Conservation (phyloP, 1,284 basidiomycete genomes). For the Phellopilus nigrolimitatus region DNA sequence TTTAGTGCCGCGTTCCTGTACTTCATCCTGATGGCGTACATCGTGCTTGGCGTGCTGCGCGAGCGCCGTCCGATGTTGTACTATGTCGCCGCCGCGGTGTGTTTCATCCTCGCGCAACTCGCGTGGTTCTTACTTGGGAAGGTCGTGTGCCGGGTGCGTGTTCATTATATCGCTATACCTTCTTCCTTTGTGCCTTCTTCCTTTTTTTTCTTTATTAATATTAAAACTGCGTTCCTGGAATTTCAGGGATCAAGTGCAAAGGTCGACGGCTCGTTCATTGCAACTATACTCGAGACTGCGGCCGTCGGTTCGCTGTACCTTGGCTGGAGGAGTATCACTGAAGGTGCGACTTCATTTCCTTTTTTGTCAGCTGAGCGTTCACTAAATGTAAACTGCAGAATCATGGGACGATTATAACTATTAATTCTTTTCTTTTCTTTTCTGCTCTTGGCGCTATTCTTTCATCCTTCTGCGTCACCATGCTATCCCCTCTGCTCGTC, state of each 20-base stretch:
- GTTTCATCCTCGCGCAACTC: constrained; percentile 74
- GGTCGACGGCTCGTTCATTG: constrained; percentile 78
- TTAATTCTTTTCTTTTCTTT: neutral
- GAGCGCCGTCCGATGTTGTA: constrained; percentile 71
- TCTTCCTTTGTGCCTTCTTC: neutral
- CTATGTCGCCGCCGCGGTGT: constrained; percentile 57
- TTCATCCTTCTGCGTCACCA: neutral
- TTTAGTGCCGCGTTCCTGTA: constrained; percentile 57
- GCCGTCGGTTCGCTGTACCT: constrained; percentile 66
- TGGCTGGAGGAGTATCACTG: constrained; percentile 81
- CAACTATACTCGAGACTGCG: constrained; percentile 71
- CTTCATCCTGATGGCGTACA: constrained; percentile 67
- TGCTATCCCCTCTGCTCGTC: too few species aligned
- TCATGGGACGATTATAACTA: constrained; percentile 19
- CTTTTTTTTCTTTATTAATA: constrained; percentile 14
- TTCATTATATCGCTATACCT: constrained; percentile 34
- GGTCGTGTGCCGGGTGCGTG: constrained; percentile 68
- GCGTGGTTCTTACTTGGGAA: constrained; percentile 73
- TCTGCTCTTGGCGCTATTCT: neutral
- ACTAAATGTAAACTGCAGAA: constrained; percentile 1
- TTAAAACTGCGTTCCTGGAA: constrained; percentile 10
- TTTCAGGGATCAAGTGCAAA: constrained; percentile 39
- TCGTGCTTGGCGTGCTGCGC: constrained; percentile 64
- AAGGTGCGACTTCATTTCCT: constrained; percentile 50
- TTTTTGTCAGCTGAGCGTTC: neutral